Evolutionary conservation across 176 grass and related monocot species (phyloP).

Genomic region (Olyra latifolia): DNA sequence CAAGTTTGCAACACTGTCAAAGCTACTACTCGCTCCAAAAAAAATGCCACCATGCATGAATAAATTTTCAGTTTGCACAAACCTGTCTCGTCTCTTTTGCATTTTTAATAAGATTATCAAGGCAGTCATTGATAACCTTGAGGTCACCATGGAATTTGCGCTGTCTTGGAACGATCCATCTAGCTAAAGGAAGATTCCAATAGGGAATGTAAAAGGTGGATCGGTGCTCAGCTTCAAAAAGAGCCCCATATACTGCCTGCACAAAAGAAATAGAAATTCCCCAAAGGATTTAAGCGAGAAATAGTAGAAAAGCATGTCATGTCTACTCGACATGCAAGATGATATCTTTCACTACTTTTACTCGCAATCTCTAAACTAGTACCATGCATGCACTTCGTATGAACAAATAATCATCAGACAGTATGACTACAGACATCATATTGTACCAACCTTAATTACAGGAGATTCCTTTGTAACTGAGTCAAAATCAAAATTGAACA

Average conservation of each 20-base stretch:
- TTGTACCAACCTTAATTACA: constrained; percentile 82
- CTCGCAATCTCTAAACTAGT: constrained; percentile 4
- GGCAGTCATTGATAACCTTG: constrained; percentile 90
- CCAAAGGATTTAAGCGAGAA: constrained; percentile 8
- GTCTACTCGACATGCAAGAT: background rate
- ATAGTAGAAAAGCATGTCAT: constrained; percentile 1
- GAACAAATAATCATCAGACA: constrained; percentile 24
- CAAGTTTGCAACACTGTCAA: constrained; percentile 17
- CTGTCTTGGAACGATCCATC: constrained; percentile 90
- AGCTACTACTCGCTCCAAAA: constrained; percentile 1
- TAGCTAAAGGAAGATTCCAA: constrained; percentile 90
- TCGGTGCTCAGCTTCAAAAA: constrained; percentile 96
- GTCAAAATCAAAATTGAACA: constrained; percentile 97
- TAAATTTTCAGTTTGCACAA: constrained; percentile 4
- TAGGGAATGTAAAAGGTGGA: constrained; percentile 98
- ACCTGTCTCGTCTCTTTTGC: constrained; percentile 96
- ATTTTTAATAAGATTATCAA: constrained; percentile 92
- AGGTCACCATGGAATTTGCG: constrained; percentile 81
- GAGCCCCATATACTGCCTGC: constrained; percentile 96
- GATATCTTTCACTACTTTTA: background rate
- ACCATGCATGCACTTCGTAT: background rate
- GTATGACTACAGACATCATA: constrained; percentile 13
- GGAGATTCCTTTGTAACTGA: constrained; percentile 97
- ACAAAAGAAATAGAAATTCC: background rate
- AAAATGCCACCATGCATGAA: constrained; percentile 19